These are phyloP conservation scores for Saccharomycopsis sp. DNA, from an alignment of 805 yeast genomes.

Conservation along the genomic window DNA sequence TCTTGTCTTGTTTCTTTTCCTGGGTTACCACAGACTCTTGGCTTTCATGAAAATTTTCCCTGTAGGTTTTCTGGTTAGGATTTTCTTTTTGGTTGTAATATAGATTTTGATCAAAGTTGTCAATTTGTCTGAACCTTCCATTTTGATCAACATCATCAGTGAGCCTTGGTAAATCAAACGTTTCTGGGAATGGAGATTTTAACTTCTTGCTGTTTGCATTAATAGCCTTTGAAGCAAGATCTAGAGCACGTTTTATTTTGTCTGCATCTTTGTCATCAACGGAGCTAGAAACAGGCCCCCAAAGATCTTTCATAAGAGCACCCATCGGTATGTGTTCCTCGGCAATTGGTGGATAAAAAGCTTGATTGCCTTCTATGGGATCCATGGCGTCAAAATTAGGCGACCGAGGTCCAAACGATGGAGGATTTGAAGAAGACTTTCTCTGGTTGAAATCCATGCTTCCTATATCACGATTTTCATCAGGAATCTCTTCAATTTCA, in stretches of 20 bases:
- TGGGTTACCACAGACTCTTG: slow-evolving; percentile 1
- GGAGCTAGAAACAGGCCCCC: background rate
- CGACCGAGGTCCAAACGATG: background rate
- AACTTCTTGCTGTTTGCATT: too few species aligned
- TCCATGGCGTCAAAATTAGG: background rate
- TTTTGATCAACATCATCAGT: background rate
- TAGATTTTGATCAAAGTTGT: background rate
- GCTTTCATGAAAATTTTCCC: background rate
- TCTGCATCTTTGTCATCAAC: background rate
- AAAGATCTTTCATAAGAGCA: background rate
- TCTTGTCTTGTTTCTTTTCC: background rate
- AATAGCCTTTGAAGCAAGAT: background rate
- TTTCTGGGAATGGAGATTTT: background rate
- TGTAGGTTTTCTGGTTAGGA: background rate
- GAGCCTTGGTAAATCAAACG: background rate
- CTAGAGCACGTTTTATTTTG: background rate
- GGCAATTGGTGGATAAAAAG: background rate
- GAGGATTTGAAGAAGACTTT: background rate
- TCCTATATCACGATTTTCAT: slow-evolving; percentile 2
- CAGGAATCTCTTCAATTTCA: background rate
- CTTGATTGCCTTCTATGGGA: background rate
- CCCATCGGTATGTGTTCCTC: background rate
- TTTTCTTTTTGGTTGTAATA: background rate
- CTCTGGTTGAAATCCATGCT: background rate
- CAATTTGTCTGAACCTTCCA: too few species aligned